Percentiles rank a stretch among this genome's conserved stretches.
phyloP scores from a whole-genome alignment of 805 yeast genomes.

The Danielia oregonensis region DNA sequence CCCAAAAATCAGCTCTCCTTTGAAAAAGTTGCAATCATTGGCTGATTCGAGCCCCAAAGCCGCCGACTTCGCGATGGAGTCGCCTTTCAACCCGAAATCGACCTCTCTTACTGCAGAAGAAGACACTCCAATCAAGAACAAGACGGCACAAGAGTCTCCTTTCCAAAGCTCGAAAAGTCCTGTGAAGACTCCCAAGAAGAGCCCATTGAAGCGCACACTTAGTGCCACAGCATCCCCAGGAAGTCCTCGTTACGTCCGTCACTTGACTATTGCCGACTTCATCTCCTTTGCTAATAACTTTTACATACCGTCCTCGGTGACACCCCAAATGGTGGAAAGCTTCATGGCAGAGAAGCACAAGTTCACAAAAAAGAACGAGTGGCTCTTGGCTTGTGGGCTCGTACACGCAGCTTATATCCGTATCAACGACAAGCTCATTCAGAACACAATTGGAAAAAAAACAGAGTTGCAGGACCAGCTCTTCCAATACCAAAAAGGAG shows the following conservation, averaged over 20 bases:
- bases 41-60: background rate
- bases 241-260: slow-evolving; percentile 11
- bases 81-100: slow-evolving; percentile 11
- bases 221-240: slow-evolving; percentile 2
- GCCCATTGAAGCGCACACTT: slow-evolving; percentile 13
- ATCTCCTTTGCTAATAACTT: slow-evolving; percentile 57
- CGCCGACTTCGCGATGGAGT: slow-evolving; percentile 2
- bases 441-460: slow-evolving; percentile 46
- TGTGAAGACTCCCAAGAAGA: slow-evolving; percentile 7
- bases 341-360: slow-evolving; percentile 49
- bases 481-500: slow-evolving; percentile 52
- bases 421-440: slow-evolving; percentile 46
- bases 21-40: slow-evolving; percentile 26
- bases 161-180: slow-evolving; percentile 9
- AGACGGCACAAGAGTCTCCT: slow-evolving; percentile 10
- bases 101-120: too few relatives aligned
- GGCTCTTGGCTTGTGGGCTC: slow-evolving; percentile 69
- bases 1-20: slow-evolving; percentile 35
- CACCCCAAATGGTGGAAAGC: slow-evolving; percentile 47
- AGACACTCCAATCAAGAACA: slow-evolving; percentile 1
- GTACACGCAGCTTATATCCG: slow-evolving; percentile 55
- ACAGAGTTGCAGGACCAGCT: slow-evolving; percentile 47
- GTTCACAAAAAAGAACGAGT: slow-evolving; percentile 52
- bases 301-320: slow-evolving; percentile 52
- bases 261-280: slow-evolving; percentile 31